A percentile compares a stretch with the other conserved stretches of the same genome.
Conservation (phyloP, 108 stramenopile genomes). For the Bacterosira constricta region DNA sequence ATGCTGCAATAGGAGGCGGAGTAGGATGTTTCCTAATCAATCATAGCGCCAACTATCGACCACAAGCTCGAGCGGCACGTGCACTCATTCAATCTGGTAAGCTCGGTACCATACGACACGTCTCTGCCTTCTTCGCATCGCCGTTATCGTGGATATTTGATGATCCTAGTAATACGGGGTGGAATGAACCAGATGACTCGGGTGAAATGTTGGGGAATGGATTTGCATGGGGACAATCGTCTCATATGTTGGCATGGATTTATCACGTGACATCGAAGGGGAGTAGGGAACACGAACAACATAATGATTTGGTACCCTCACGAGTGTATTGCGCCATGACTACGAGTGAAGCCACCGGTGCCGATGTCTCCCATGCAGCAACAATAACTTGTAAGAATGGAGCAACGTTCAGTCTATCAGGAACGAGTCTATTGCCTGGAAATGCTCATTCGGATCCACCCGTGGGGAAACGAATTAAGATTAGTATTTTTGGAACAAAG, state of each 20-base stretch:
- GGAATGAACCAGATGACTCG: constrained; percentile 57
- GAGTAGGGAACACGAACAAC: no score
- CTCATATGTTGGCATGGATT: constrained; percentile 72
- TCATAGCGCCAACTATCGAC: constrained; percentile 72
- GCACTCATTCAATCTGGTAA: constrained; percentile 36
- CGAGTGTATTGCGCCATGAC: constrained; percentile 62
- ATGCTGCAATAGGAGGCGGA: constrained; percentile 7
- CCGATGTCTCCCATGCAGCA: constrained; percentile 68
- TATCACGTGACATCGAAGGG: constrained; percentile 51
- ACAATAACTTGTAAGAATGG: constrained; percentile 60
- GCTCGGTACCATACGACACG: constrained; percentile 32
- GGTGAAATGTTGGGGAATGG: constrained; percentile 75
- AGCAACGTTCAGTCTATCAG: constrained; percentile 57
- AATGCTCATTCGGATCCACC: constrained; percentile 66
- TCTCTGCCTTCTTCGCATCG: constrained; percentile 58
- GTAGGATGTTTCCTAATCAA: constrained; percentile 61
- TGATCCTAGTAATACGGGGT: constrained; percentile 36
- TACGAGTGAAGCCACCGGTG: constrained; percentile 55
- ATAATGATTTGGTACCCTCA: constrained; percentile 48
- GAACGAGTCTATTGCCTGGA: constrained; percentile 68
- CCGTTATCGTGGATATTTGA: constrained; percentile 67
- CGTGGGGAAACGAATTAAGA: constrained; percentile 57
- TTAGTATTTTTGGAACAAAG: constrained; percentile 65
- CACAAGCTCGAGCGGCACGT: constrained; percentile 57
- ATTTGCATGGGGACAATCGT: constrained; percentile 74